phyloP scores from a whole-genome alignment of 768 basidiomycete genomes.

The Lactifluus pinguis region DNA sequence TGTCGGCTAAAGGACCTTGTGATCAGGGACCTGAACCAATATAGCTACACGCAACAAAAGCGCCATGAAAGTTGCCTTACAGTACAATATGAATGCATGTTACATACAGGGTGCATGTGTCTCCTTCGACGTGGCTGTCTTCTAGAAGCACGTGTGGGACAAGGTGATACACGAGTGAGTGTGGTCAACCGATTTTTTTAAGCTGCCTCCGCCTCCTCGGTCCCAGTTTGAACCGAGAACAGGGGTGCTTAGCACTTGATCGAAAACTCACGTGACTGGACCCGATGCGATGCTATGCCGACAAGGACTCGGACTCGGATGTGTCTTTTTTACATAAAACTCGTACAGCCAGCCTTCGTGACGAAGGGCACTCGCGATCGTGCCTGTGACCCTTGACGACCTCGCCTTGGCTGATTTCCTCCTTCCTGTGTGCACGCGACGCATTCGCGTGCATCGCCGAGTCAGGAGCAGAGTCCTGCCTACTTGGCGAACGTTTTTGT shows the following conservation, averaged over 20 bases:
- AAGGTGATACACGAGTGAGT: background rate
- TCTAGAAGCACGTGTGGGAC: background rate
- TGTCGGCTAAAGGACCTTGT: conserved; percentile 8
- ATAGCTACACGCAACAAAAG: background rate
- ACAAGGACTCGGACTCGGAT: too few relatives aligned
- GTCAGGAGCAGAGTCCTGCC: conserved; percentile 58
- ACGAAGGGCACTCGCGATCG: background rate
- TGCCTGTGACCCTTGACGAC: conserved; percentile 27
- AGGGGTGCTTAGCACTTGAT: background rate
- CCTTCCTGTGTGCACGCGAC: conserved; percentile 36
- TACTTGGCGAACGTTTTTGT: conserved; percentile 68
- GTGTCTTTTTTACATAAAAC: too few relatives aligned
- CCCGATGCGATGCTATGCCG: too few relatives aligned
- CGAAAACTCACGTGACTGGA: too few relatives aligned
- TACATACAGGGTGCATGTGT: background rate
- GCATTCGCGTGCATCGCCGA: conserved; percentile 61
- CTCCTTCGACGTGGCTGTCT: background rate
- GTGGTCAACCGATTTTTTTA: background rate
- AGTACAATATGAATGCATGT: background rate
- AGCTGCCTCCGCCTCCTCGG: background rate
- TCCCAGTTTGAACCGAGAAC: background rate
- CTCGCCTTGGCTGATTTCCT: conserved; percentile 26
- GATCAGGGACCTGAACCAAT: conserved; percentile 13
- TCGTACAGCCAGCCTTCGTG: background rate
- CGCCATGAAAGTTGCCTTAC: background rate